Base-by-base conservation (phyloP, 164 flowering plant species). In the Magnolia changhungtana region DNA sequence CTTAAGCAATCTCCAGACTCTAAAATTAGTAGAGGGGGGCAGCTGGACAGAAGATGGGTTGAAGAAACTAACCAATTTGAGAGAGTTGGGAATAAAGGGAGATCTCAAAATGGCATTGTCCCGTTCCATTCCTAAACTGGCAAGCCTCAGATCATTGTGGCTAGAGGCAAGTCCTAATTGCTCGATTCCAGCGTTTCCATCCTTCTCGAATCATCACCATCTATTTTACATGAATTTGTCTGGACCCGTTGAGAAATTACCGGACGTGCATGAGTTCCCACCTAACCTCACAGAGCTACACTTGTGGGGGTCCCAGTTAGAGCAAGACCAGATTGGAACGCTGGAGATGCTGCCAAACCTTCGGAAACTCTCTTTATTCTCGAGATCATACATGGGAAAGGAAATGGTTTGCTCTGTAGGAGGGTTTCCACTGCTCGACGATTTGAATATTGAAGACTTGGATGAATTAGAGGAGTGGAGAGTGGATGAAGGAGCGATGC, bases 371-470 rank as follows among this genome's bases (percentile, higher is more conserved):
- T 13, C 4, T 1, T 24, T 55, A 18, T 0, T 6, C 10, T 3
- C 8, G 24, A 4, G 2, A 23, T 21, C 64, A 2, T 72, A 78
- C 63, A 77, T 80, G 19, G 81, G 67, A 66, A 82, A 72, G 63
- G 29, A 52, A 59, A 72, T 72, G 74, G 3, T 3, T 24, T 72
- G 37, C 65, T 52, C 65, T 0, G 10, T 13, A 1, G n/a, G 31
- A 55, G 65, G 74, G 19, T 72, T 72, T 19, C 31, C 31, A 7
- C 20, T 0, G 49, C 74, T 72, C 16, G 2, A 11, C 21, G 0
- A 7, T 7, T 55, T 72, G 65, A 2, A 13, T 14, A 5, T 72
- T 2, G 0, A 21, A 52, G 19, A 10, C 2, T 55, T 52, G 63
- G 9, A 24, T 3, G 13, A 23, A 16, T 75, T 72, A 23, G 64